phyloP scores from a whole-genome alignment of 768 basidiomycete genomes.

The Tulasnella sp. region DNA sequence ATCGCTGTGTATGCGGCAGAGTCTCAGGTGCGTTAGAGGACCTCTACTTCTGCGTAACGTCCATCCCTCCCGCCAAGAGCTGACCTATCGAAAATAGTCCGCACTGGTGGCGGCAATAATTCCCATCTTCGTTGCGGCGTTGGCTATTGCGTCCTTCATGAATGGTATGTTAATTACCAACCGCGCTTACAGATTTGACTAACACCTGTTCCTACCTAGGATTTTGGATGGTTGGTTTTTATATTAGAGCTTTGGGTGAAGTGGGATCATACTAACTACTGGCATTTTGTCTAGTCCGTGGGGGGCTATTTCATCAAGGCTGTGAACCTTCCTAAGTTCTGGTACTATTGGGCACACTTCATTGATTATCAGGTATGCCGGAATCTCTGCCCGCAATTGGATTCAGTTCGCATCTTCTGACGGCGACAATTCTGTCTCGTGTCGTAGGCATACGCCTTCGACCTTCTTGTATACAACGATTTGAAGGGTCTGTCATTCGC shows the following conservation, averaged over 20 bases:
- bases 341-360: conserved; percentile 46
- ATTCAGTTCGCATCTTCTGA: neutral
- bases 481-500: conserved; percentile 36
- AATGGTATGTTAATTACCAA: conserved; percentile 26
- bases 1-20: conserved; percentile 44
- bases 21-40: conserved; percentile 26
- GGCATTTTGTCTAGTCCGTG: conserved; percentile 13
- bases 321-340: conserved; percentile 43
- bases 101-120: conserved; percentile 39
- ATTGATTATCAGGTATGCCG: conserved; percentile 42
- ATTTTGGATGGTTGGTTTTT: conserved; percentile 51
- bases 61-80: neutral
- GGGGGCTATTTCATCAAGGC: conserved; percentile 38
- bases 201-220: conserved; percentile 17
- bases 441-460: conserved; percentile 22
- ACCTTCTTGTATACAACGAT: conserved; percentile 33
- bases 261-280: neutral
- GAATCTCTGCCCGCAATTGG: conserved; percentile 29
- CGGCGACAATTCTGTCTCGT: conserved; percentile 1
- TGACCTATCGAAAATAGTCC: too few relatives aligned
- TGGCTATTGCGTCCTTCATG: conserved; percentile 43
- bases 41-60: neutral
- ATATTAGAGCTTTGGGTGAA: neutral
- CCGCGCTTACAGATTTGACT: neutral
- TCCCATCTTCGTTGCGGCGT: conserved; percentile 49